Base-by-base conservation (phyloP, 768 basidiomycete genomes). In the Hebeloma cylindrosporum region DNA sequence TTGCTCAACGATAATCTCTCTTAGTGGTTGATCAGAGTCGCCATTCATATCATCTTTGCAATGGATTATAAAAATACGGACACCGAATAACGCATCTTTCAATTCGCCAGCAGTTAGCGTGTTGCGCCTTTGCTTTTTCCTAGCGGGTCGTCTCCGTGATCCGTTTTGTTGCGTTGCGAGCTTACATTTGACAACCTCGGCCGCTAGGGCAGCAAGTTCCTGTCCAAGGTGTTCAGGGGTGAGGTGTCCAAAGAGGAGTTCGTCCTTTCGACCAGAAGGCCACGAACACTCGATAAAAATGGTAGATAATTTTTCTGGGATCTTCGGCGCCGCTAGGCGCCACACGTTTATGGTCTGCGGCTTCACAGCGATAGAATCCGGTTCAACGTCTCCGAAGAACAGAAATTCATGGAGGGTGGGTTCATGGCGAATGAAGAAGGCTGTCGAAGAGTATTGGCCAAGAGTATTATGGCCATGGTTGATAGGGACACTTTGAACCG, bases 211-310 rank as follows among this genome's bases (percentile, higher is more conserved):
- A 6, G 72, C 57, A 43, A 98, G 74, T 66, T 98, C 95, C 42
- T 80, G 74, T 2, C 77, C 76, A 23, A 98, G 69, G 53, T 89
- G 86, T 17, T 80, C 80, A 0, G 95, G 93, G 25, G 75, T 85
- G 9, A 98, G 75, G 55, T 98, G 95, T 0, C 95, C 95, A 62
- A 80, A 95, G 31, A 97, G 72, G 41, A 71, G 60, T 34, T 81
- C 75, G 51, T 82, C 74, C 13, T 75, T 71, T 47, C 94, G 74
- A 0, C 85, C 85, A 1, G 80, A 76, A 16, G 86, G 82, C 70
- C 85, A 93, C 1, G 93, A 95, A 63, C 95, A 97, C 68, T 97
- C 95, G 59, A 98, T 90, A 60, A 98, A 97, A 45, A 97, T 77
- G n/a, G 80, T 74, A 23, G 78, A 75, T 11, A 97, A 76, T 3